These are phyloP conservation scores for Suillus paluster DNA, from an alignment of 768 basidiomycete genomes.

Conservation along the genomic window DNA sequence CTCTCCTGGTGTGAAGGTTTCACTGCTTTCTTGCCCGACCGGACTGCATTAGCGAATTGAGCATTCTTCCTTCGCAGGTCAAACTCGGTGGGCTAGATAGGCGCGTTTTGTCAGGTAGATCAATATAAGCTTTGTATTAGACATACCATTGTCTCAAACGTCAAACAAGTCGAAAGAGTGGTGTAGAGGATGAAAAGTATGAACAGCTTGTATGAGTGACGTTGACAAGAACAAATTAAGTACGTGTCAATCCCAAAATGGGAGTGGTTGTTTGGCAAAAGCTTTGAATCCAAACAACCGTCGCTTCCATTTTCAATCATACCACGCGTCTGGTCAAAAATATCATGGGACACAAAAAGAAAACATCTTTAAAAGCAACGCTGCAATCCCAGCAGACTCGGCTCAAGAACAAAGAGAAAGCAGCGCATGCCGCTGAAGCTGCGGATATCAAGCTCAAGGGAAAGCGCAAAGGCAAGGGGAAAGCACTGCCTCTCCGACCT, in stretches of 20 bases:
- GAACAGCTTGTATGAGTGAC: slow-evolving; percentile 8
- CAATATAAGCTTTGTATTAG: neutral
- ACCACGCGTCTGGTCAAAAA: neutral
- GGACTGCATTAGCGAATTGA: slow-evolving; percentile 77
- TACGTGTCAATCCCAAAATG: slow-evolving; percentile 21
- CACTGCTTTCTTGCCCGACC: slow-evolving; percentile 75
- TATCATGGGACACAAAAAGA: slow-evolving; percentile 53
- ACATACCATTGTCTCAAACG: slow-evolving; percentile 37
- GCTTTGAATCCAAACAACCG: slow-evolving; percentile 36
- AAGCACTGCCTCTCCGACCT: slow-evolving; percentile 37
- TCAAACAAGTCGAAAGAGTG: slow-evolving; percentile 30
- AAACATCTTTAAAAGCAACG: slow-evolving; percentile 61
- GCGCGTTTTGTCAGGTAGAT: slow-evolving; percentile 1
- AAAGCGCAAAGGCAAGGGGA: slow-evolving; percentile 45
- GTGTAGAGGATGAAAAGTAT: slow-evolving; percentile 17
- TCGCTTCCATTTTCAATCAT: neutral
- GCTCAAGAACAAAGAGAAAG: slow-evolving; percentile 64
- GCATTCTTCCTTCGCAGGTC: slow-evolving; percentile 81
- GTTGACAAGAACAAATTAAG: neutral
- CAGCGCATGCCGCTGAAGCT: slow-evolving; percentile 49
- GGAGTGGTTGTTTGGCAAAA: slow-evolving; percentile 28
- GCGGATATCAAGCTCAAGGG: slow-evolving; percentile 48
- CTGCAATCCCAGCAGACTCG: slow-evolving; percentile 73
- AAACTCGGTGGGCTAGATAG: slow-evolving; percentile 73
- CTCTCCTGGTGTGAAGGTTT: slow-evolving; percentile 74